Conservation (phyloP, 805 yeast genomes). For the Metschnikowia gelsemii region DNA sequence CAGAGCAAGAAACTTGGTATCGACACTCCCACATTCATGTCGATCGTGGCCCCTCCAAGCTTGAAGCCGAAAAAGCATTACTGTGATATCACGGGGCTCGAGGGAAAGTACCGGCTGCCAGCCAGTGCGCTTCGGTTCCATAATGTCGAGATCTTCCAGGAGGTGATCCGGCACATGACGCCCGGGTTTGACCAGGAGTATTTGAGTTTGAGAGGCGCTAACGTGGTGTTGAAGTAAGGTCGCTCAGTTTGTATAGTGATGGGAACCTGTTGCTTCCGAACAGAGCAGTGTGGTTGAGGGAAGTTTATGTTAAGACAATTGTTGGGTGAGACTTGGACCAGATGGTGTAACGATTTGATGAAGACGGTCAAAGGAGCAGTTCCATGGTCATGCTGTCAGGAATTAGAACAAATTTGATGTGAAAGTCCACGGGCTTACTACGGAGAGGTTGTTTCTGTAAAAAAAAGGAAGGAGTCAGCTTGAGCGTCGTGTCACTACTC, state of each 20-base stretch:
- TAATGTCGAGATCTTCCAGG: constrained; percentile 76
- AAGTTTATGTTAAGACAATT: no score
- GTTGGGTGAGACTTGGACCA: no score
- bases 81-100: constrained; percentile 92
- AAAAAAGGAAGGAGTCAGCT: no score
- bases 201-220: constrained; percentile 81
- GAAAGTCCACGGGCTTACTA: no score
- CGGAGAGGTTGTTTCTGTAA: no score
- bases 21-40: constrained; percentile 64
- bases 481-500: no score
- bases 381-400: no score
- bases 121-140: constrained; percentile 73
- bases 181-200: constrained; percentile 95
- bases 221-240: constrained; percentile 64
- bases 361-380: no score
- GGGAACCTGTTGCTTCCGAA: neutral
- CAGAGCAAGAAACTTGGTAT: constrained; percentile 41
- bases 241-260: neutral
- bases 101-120: constrained; percentile 73
- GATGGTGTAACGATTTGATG: no score
- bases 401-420: no score
- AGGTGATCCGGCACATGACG: constrained; percentile 71
- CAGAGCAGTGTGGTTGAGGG: no score
- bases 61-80: constrained; percentile 76
- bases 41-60: constrained; percentile 84